Percentiles rank a stretch among this genome's conserved stretches.
Conservation (phyloP, 106 monocot genomes). For the Xerophyta viscosa region DNA sequence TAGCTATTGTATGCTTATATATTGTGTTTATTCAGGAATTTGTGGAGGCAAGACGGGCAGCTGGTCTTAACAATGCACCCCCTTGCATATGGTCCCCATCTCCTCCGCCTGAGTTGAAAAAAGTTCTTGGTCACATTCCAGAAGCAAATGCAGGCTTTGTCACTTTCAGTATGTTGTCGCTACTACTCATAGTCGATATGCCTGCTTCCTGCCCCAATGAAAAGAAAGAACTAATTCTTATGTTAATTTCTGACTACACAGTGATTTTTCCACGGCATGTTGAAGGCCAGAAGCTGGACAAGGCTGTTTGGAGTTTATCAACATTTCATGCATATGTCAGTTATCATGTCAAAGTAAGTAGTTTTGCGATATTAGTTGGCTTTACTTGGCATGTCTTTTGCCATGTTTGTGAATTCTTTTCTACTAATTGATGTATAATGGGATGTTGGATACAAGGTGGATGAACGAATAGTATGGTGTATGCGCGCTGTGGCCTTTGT, state of each 20-base stretch:
- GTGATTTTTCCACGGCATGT: conserved; percentile 78
- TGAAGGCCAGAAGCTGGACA: conserved; percentile 75
- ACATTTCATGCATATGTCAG: conserved; percentile 99
- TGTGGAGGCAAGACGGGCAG: conserved; percentile 75
- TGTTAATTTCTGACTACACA: conserved; percentile 17
- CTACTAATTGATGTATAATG: background rate
- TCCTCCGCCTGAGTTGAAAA: conserved; percentile 79
- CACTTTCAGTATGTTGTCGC: conserved; percentile 65
- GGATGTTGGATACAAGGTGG: too few relatives aligned
- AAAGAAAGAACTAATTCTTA: background rate
- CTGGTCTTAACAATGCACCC: conserved; percentile 83
- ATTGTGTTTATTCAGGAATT: conserved; percentile 71
- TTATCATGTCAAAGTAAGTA: conserved; percentile 86
- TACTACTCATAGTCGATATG: background rate
- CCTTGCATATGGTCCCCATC: conserved; percentile 74
- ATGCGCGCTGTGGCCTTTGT: too few relatives aligned
- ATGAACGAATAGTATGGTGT: background rate
- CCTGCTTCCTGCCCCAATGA: background rate
- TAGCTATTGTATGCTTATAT: background rate
- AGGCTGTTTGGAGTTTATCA: conserved; percentile 81
- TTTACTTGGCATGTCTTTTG: background rate
- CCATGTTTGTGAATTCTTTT: background rate
- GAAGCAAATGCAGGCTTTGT: conserved; percentile 94
- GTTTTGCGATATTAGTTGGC: background rate
- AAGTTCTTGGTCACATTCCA: conserved; percentile 44